Percentiles rank a stretch among this genome's conserved stretches.
These are phyloP conservation scores for Torulaspora globosa DNA, from an alignment of 1,139 yeast genomes.

Conservation along the genomic window DNA sequence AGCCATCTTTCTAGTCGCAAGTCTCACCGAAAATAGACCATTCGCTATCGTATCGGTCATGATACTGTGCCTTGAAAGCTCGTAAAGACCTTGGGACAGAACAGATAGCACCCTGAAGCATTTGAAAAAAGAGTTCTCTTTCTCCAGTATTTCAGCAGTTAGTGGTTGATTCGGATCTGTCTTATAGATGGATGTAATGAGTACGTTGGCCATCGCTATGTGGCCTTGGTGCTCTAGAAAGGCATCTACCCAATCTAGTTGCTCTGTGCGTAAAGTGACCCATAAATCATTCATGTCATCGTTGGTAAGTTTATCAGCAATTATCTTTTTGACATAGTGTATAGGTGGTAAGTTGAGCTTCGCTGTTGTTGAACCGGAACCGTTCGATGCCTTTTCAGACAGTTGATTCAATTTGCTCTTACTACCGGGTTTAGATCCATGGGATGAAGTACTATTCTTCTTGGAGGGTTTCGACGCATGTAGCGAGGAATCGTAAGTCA, in stretches of 20 bases:
- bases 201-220: slow-evolving; percentile 65
- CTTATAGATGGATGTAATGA: slow-evolving; percentile 41
- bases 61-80: slow-evolving; percentile 48
- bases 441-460: slow-evolving; percentile 8
- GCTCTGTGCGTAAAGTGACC: slow-evolving; percentile 90
- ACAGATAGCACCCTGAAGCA: slow-evolving; percentile 62
- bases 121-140: slow-evolving; percentile 56
- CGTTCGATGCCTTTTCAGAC: slow-evolving; percentile 14
- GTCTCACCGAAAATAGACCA: slow-evolving; percentile 57
- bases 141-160: slow-evolving; percentile 43
- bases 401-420: slow-evolving; percentile 10
- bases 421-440: slow-evolving; percentile 3
- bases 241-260: slow-evolving; percentile 81
- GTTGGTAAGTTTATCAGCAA: slow-evolving; percentile 64
- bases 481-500: slow-evolving; percentile 2
- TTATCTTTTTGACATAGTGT: slow-evolving; percentile 68
- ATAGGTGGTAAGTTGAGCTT: slow-evolving; percentile 51
- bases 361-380: slow-evolving; percentile 20
- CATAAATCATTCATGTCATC: slow-evolving; percentile 77
- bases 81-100: slow-evolving; percentile 52
- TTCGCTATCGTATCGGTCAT: slow-evolving; percentile 58
- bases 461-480: slow-evolving; percentile 6
- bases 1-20: slow-evolving; percentile 73
- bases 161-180: slow-evolving; percentile 27
- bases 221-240: slow-evolving; percentile 88